Percentiles rank a stretch among this genome's conserved stretches.
Evolutionary conservation across 1,284 basidiomycete species (phyloP).

Genomic region (Spongiforma sp.): DNA sequence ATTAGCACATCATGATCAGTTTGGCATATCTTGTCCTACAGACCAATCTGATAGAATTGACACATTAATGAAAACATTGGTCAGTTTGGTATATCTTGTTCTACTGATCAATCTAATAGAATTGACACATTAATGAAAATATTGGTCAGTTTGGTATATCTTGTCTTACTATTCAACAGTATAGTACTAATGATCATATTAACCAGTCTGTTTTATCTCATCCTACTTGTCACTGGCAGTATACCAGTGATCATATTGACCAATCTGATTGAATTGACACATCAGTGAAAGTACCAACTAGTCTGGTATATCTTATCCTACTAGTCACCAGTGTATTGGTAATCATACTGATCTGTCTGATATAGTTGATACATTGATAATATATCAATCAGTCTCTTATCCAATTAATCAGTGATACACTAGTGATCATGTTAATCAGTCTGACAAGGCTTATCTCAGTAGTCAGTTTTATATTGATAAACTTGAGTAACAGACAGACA

Average conservation of each 20-base stretch:
- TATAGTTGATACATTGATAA: neutral
- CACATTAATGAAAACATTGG: neutral
- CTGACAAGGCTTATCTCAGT: no score
- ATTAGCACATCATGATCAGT: neutral
- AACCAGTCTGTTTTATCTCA: neutral
- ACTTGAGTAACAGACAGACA: no score
- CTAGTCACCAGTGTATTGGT: neutral
- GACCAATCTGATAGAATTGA: no score
- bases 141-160: neutral
- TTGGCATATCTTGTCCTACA: neutral
- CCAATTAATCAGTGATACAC: no score
- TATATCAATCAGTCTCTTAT: no score
- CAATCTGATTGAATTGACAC: neutral
- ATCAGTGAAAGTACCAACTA: neutral
- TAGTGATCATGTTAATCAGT: no score
- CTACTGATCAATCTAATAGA: neutral
- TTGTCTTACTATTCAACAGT: neutral
- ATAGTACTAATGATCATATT: neutral
- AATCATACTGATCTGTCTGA: neutral
- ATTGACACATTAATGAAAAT: neutral
- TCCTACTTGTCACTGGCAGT: no score
- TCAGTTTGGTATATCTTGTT: neutral
- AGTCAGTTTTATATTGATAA: no score
- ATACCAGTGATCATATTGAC: neutral
- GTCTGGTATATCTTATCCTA: neutral